phyloP scores from a whole-genome alignment of 768 basidiomycete species.

The Calocybe cyanea region DNA sequence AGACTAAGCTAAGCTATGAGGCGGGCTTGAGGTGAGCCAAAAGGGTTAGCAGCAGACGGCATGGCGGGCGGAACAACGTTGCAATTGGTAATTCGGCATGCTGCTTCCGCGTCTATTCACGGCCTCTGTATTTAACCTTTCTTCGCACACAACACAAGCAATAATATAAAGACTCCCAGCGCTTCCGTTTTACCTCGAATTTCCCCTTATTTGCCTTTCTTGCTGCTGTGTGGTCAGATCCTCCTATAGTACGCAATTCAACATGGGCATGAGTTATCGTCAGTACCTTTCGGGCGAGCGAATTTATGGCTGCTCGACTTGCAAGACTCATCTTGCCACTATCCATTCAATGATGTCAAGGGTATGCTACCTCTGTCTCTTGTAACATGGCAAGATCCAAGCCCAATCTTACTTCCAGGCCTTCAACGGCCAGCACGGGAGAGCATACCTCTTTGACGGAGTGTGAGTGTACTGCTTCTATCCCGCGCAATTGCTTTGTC shows the following conservation, averaged over 20 bases:
- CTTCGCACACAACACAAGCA: constrained; percentile 14
- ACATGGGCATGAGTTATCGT: constrained; percentile 89
- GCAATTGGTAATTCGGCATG: constrained; percentile 9
- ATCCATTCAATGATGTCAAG: constrained; percentile 89
- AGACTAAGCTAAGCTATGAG: constrained; percentile 1
- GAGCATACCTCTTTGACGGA: constrained; percentile 90
- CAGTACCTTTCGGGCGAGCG: constrained; percentile 81
- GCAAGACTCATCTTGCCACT: constrained; percentile 89
- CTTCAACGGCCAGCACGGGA: constrained; percentile 95
- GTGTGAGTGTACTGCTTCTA: constrained; percentile 58
- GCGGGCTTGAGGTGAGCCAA: constrained; percentile 3
- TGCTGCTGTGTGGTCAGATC: background rate
- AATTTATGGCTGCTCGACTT: constrained; percentile 84
- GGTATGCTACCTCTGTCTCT: constrained; percentile 39
- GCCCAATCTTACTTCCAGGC: constrained; percentile 47
- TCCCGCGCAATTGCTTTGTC: constrained; percentile 5
- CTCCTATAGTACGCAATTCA: constrained; percentile 14
- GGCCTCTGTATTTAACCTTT: constrained; percentile 22
- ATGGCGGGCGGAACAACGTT: constrained; percentile 17
- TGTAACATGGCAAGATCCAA: constrained; percentile 11
- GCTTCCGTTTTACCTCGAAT: background rate
- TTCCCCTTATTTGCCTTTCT: constrained; percentile 3
- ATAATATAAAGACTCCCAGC: constrained; percentile 10
- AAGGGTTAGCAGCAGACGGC: constrained; percentile 2
- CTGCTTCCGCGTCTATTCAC: constrained; percentile 14